A percentile compares a stretch with the other conserved stretches of the same genome.
These are phyloP conservation scores for Wakefieldia striispora DNA, from an alignment of 768 basidiomycete genomes.

Conservation along the genomic window DNA sequence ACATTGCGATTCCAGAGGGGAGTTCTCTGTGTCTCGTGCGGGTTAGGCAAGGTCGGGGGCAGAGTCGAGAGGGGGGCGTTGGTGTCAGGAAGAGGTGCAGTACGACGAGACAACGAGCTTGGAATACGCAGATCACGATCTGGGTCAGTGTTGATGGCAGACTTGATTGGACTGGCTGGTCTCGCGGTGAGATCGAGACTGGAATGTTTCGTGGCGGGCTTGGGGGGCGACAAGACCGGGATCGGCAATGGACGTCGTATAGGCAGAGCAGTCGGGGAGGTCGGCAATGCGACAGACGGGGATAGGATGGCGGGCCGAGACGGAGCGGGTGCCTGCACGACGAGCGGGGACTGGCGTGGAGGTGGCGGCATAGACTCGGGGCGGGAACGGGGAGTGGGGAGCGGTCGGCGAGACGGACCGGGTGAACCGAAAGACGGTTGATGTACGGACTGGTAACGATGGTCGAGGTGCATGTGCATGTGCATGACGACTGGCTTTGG, in stretches of 20 bases:
- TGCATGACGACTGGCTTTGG: too few relatives aligned
- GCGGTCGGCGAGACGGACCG: constrained; percentile 27
- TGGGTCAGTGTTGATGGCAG: constrained; percentile 1
- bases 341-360: constrained; percentile 14
- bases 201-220: constrained; percentile 16
- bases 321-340: constrained; percentile 31
- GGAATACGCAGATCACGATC: constrained; percentile 25
- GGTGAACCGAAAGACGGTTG: not conserved
- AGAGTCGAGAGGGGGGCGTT: constrained; percentile 5
- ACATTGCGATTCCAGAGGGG: constrained; percentile 45
- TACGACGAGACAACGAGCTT: constrained; percentile 23
- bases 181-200: constrained; percentile 24
- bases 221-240: constrained; percentile 1
- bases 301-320: constrained; percentile 31
- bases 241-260: constrained; percentile 26
- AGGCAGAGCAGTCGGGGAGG: constrained; percentile 14
- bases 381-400: constrained; percentile 28
- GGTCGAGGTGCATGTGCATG: constrained; percentile 7
- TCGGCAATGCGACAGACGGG: constrained; percentile 14
- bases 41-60: constrained; percentile 12
- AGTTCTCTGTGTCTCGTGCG: constrained; percentile 18
- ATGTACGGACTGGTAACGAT: not conserved
- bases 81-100: constrained; percentile 12
- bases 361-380: constrained; percentile 27
- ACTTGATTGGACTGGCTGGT: constrained; percentile 22